These are phyloP conservation scores for Abrus pulchellus DNA, from an alignment of 306 rosid species.

Conservation along the genomic window DNA sequence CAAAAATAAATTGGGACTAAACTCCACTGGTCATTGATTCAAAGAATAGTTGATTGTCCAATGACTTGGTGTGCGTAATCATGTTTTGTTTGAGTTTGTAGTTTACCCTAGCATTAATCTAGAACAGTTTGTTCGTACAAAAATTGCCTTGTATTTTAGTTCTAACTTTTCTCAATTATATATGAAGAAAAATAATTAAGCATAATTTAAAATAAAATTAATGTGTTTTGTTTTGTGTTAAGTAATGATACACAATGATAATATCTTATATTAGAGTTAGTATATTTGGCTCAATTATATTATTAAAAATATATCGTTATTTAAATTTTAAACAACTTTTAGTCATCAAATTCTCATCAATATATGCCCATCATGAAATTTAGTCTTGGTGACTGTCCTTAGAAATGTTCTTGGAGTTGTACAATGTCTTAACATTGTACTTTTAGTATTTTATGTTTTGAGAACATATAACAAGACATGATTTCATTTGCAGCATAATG, in stretches of 20 bases:
- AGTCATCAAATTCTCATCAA: conserved; percentile 21
- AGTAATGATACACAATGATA: neutral
- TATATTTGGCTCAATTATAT: neutral
- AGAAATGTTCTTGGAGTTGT: conserved; percentile 34
- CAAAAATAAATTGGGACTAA: neutral
- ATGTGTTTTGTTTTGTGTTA: neutral
- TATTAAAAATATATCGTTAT: conserved; percentile 1
- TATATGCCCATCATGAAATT: conserved; percentile 14
- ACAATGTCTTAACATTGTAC: conserved; percentile 23
- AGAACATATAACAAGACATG: conserved; percentile 21
- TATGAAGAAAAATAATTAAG: conserved; percentile 7
- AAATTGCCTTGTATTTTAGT: neutral
- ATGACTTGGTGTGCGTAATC: conserved; percentile 26
- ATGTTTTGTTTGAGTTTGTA: neutral
- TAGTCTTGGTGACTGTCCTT: conserved; percentile 11
- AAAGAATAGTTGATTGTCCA: conserved; percentile 2
- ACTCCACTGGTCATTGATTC: conserved; percentile 22
- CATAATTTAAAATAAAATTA: conserved; percentile 9
- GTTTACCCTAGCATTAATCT: conserved; percentile 6
- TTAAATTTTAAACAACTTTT: conserved; percentile 10
- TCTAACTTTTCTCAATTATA: conserved; percentile 35
- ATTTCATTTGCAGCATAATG: conserved; percentile 77
- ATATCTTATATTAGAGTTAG: neutral
- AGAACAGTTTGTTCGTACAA: neutral
- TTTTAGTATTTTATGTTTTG: conserved; percentile 35